These are phyloP conservation scores for Catenaria anguillulae DNA, from an alignment of 371 early-diverging fungal species.

Conservation along the genomic window DNA sequence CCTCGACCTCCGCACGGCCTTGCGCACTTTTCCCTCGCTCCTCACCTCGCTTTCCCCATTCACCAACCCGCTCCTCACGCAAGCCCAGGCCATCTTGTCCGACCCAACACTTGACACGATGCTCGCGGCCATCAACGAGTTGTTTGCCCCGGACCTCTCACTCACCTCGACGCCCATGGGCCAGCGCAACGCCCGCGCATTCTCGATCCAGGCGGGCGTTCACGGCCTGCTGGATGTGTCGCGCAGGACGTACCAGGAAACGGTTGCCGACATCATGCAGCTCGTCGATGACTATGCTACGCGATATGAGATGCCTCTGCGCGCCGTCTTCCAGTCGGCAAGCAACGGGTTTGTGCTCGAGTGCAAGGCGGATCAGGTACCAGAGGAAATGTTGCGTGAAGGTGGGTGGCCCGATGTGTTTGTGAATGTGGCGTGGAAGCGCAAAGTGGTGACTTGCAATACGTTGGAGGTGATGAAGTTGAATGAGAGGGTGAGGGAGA, in stretches of 20 bases:
- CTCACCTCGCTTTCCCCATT: neutral
- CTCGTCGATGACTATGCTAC: slow-evolving; percentile 39
- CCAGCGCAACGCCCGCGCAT: slow-evolving; percentile 68
- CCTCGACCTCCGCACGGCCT: neutral
- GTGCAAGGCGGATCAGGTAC: no score
- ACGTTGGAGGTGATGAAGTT: slow-evolving; percentile 60
- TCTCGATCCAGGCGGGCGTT: slow-evolving; percentile 61
- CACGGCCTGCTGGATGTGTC: slow-evolving; percentile 83
- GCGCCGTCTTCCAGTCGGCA: no score
- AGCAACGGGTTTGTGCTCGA: no score
- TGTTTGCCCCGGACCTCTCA: slow-evolving; percentile 48
- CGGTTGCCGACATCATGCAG: slow-evolving; percentile 64
- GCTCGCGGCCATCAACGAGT: slow-evolving; percentile 24
- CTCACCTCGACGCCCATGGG: slow-evolving; percentile 55
- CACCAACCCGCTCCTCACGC: no score
- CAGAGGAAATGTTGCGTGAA: no score
- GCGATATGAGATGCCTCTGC: slow-evolving; percentile 10
- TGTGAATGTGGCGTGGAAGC: slow-evolving; percentile 41
- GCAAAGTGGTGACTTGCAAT: slow-evolving; percentile 47
- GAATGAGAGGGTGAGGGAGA: slow-evolving; percentile 58
- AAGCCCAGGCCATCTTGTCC: no score
- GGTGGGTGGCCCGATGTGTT: slow-evolving; percentile 37
- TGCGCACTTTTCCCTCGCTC: neutral
- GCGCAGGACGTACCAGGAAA: slow-evolving; percentile 69
- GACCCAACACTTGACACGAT: slow-evolving; percentile 21